phyloP scores from a whole-genome alignment of 106 monocot species.

The Vanilla planifolia region DNA sequence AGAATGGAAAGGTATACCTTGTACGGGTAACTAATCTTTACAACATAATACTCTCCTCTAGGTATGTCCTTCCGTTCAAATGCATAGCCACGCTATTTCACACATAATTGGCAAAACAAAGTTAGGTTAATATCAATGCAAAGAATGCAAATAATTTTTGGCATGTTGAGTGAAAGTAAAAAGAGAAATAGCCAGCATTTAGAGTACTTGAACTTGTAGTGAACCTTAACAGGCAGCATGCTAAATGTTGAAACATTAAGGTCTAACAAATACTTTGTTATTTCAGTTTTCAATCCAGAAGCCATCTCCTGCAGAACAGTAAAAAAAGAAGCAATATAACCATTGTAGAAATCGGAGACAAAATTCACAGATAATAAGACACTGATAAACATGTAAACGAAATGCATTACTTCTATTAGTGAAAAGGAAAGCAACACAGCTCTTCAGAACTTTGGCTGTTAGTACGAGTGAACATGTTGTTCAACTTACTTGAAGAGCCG shows the following conservation, averaged over 20 bases:
- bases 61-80: constrained; percentile 81
- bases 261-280: constrained; percentile 55
- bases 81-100: constrained; percentile 68
- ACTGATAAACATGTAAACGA: background rate
- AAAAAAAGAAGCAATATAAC: background rate
- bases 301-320: constrained; percentile 60
- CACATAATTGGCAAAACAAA: background rate
- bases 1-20: constrained; percentile 40
- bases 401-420: background rate
- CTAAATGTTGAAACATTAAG: constrained; percentile 73
- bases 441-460: background rate
- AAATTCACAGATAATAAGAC: background rate
- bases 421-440: background rate
- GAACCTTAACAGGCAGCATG: constrained; percentile 89
- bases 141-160: no score
- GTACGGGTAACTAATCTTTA: constrained; percentile 88
- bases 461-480: background rate
- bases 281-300: constrained; percentile 69
- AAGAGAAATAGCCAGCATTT: background rate
- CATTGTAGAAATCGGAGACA: background rate
- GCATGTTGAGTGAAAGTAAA: background rate
- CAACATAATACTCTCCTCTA: constrained; percentile 71
- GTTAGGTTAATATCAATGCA: background rate
- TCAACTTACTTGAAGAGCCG: constrained; percentile 63
- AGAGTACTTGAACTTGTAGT: background rate